Evolutionary conservation across 345 rosid species (phyloP).

Genomic region (Cardiospermum halicacabum): DNA sequence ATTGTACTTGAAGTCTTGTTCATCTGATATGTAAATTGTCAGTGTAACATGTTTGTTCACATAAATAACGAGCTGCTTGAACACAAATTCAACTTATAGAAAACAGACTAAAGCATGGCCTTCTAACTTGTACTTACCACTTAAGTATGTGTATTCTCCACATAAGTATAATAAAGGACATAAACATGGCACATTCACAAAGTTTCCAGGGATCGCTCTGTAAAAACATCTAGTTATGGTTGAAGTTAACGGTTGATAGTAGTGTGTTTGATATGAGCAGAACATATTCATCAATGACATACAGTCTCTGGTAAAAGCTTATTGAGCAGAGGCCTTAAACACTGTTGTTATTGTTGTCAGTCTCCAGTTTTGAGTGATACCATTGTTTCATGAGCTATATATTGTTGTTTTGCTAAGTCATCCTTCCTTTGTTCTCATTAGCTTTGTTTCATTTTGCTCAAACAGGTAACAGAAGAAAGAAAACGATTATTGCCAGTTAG

Average conservation of each 20-base stretch:
- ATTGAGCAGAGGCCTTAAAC: not conserved
- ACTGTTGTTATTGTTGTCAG: not conserved
- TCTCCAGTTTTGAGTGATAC: too few relatives aligned
- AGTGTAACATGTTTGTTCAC: not conserved
- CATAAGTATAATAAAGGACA: not conserved
- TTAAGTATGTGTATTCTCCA: not conserved
- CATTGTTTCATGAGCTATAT: not conserved
- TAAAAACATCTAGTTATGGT: too few relatives aligned
- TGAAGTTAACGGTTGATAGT: too few relatives aligned
- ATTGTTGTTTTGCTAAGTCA: not conserved
- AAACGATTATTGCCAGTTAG: constrained; percentile 12
- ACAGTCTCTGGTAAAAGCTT: not conserved
- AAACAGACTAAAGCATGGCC: not conserved
- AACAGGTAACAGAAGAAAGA: constrained; percentile 30
- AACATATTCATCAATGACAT: not conserved
- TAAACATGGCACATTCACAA: too few relatives aligned
- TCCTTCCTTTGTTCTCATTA: not conserved
- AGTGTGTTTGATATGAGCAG: not conserved
- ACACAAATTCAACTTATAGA: not conserved
- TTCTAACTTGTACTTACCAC: not conserved
- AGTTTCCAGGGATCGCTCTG: too few relatives aligned
- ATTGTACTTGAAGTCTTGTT: not conserved
- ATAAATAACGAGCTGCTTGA: not conserved
- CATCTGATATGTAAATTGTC: not conserved
- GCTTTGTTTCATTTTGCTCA: not conserved